Evolutionary conservation across 1,139 yeast genomes (phyloP), one percentile per base, ranked within the genome.

Genomic region (Saccharomyces hybrid): DNA sequence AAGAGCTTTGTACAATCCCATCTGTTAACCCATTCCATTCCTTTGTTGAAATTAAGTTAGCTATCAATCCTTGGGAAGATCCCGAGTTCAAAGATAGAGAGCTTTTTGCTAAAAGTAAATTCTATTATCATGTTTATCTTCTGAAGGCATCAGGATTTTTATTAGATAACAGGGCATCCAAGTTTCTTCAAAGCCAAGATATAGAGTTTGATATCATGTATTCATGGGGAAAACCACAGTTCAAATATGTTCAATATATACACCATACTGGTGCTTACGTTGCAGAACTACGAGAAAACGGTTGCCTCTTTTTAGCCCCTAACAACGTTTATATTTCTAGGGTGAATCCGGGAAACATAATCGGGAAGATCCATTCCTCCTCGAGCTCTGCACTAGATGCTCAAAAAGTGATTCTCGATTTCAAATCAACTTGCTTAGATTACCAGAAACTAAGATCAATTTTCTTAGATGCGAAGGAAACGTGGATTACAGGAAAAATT

Each of bases 171-270:
- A 75, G 96, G 57, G 88, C 95, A 0, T 83, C 96, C 2, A 71
- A 57, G 73, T 54, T 84, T 77, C 80, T 86, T 66, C 76, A 74
- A 68, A 80, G 76, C 46, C 74, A 78, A 49, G 79, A 80, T 54
- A 56, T 58, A 9, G 82, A 81, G 9, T 75, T 82, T 58, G 83
- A 82, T 60, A 80, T 88, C 29, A 70, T 78, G 14, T 91, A 90
- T 69, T 88, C 96, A 42, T 93, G 98, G 98, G 98, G 98, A 2
- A 81, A 79, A 57, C 96, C 96, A 0, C 75, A 77, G 26, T 91
- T 88, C 73, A 82, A 84, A 61, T 86, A 81, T 67, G 89, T 91
- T 1, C 99, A 95, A 70, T 95, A 86, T 65, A 84, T 95, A 54
- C 99, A 95, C 70, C 79, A 77, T 59, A 83, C 96, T 0, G 99